These are phyloP conservation scores for Epichloe baconii DNA, from an alignment of 2,329 filamentous ascomycete genomes.

Conservation along the genomic window DNA sequence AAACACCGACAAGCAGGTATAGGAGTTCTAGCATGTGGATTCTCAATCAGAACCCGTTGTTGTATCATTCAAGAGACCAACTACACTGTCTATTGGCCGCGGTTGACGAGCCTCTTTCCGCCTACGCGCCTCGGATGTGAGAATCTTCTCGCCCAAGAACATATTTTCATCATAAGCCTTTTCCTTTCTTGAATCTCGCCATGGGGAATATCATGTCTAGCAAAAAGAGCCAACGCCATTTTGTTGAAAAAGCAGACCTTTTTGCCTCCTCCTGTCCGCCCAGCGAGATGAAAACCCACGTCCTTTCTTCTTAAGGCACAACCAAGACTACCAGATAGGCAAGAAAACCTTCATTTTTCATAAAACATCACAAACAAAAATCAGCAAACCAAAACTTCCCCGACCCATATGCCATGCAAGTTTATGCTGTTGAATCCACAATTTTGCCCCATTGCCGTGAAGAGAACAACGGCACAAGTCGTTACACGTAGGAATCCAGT, in stretches of 20 bases:
- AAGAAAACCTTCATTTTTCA: conserved; percentile 6
- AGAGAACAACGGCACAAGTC: conserved; percentile 18
- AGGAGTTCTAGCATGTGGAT: not conserved
- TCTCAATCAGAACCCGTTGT: not conserved
- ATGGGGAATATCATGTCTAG: conserved; percentile 21
- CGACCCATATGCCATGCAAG: conserved; percentile 26
- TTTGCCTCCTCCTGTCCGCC: conserved; percentile 19
- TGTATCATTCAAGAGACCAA: conserved; percentile 6
- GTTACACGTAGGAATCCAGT: conserved; percentile 26
- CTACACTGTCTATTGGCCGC: conserved; percentile 20
- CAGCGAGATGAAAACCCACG: conserved; percentile 12
- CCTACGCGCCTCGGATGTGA: conserved; percentile 4
- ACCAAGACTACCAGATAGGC: conserved; percentile 6
- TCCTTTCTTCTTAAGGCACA: conserved; percentile 6
- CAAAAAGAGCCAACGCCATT: conserved; percentile 25
- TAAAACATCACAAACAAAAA: conserved; percentile 6
- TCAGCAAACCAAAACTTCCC: conserved; percentile 14
- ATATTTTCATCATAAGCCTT: conserved; percentile 2
- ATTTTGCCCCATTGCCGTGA: conserved; percentile 22
- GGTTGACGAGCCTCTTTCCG: conserved; percentile 29
- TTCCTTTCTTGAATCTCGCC: conserved; percentile 16
- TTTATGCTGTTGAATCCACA: conserved; percentile 33
- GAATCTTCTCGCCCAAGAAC: not conserved
- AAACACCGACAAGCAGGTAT: no score
- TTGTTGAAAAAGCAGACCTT: conserved; percentile 28